Evolutionary conservation across 2,329 filamentous ascomycete species (phyloP).

Genomic region (Kalmusia sp.): DNA sequence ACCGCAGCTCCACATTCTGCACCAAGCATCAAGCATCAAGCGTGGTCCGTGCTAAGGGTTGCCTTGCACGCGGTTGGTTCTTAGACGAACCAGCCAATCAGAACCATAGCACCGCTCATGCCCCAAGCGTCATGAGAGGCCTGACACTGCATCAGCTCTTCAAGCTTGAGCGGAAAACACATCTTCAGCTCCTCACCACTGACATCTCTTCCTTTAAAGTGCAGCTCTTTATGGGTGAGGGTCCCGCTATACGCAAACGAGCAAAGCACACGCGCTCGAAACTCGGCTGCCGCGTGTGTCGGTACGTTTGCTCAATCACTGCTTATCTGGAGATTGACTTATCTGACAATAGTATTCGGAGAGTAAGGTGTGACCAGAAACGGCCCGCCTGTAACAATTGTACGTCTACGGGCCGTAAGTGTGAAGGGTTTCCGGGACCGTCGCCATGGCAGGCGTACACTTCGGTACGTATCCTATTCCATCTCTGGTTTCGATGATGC

Average conservation of each 20-base stretch:
- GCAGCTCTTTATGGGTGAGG: not conserved
- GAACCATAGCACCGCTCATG: not conserved
- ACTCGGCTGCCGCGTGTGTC: conserved; percentile 10
- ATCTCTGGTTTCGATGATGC: not conserved
- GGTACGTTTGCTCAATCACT: conserved; percentile 4
- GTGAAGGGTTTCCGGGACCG: conserved; percentile 44
- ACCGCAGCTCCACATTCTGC: not conserved
- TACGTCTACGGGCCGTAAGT: conserved; percentile 42
- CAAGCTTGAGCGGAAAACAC: no score
- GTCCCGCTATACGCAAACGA: conserved; percentile 9
- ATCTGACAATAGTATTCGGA: conserved; percentile 15
- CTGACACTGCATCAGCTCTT: not conserved
- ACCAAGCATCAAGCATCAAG: not conserved
- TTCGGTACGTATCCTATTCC: not conserved
- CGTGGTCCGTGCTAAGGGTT: no score
- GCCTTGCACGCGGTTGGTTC: not conserved
- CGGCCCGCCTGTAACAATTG: conserved; percentile 45
- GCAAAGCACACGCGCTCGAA: conserved; percentile 14
- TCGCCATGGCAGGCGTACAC: not conserved
- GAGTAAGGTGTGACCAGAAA: conserved; percentile 44
- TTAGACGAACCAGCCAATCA: conserved; percentile 17
- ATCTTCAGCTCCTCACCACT: not conserved
- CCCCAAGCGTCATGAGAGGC: not conserved
- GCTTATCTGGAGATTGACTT: not conserved
- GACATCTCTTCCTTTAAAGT: not conserved